Conservation (phyloP, 148 eudicot species). For the Camellia lanceoleosa region DNA sequence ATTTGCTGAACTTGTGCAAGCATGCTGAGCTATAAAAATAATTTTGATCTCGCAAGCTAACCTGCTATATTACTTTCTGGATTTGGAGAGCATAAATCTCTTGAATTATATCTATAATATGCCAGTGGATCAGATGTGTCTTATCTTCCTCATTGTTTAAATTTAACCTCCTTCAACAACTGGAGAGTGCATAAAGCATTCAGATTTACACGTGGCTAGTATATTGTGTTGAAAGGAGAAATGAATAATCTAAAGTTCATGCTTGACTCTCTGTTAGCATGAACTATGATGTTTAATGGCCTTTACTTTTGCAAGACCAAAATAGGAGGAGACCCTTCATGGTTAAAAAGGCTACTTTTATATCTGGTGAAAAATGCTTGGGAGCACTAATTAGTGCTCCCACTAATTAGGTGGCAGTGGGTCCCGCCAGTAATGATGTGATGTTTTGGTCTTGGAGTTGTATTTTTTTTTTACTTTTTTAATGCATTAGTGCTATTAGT, state of each 20-base stretch:
- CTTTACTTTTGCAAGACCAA: background rate
- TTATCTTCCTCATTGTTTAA: background rate
- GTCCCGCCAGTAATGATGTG: too few relatives aligned
- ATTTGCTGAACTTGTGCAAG: background rate
- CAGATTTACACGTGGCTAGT: background rate
- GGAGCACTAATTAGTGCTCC: too few relatives aligned
- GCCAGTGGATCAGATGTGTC: background rate
- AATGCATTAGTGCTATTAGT: too few relatives aligned
- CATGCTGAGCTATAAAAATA: background rate
- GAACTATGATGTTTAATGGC: background rate
- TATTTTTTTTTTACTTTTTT: too few relatives aligned
- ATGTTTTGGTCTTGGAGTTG: too few relatives aligned
- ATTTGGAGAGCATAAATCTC: constrained; percentile 3
- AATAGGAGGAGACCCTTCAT: background rate
- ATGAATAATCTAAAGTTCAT: background rate
- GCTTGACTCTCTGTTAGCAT: background rate
- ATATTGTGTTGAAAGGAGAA: background rate
- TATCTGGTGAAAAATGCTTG: too few relatives aligned
- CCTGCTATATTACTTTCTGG: background rate
- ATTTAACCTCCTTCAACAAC: background rate
- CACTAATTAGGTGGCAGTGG: too few relatives aligned
- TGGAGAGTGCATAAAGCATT: too few relatives aligned
- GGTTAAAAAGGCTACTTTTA: background rate
- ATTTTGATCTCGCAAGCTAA: background rate
- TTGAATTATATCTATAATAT: background rate